Base-by-base conservation (phyloP, 2,329 filamentous ascomycete species). In the Cyanodermella asteris region DNA sequence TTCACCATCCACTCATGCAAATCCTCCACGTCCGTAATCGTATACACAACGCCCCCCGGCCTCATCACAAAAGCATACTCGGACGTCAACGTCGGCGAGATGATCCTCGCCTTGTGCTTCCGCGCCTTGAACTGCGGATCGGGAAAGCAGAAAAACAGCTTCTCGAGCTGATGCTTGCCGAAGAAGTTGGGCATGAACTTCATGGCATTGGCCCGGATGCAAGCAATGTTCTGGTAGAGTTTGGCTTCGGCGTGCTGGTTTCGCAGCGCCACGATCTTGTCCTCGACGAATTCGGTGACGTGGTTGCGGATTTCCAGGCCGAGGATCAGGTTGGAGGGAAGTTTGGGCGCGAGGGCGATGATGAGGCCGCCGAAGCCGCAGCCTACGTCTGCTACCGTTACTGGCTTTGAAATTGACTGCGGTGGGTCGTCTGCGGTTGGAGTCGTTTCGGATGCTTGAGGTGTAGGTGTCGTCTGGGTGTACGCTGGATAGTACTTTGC, bases 141-240 rank as follows among this genome's bases (percentile, higher is more conserved):
- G 1, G 87, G 87, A 45, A 97, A 97, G 56, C 87, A 97, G 39
- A 97, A 76, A 49, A 97, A 97, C 43, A 94, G 77, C 44, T 90
- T 90, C 34, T 62, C 65, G 9, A 97, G 65, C 45, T 93, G 82
- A 9, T 53, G 59, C 40, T 72, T 75, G 27, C 52, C 56, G 58
- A 97, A 94, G 59, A 93, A 91, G 45, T 97, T 94, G 33, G 90
- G 84, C n/a, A 97, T 58, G 49, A 94, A 97, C 47, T 97, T 97
- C 87, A 97, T 97, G 5, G 80, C 78, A 54, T 97, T 97, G 36
- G 78, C 77, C 33, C 87, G 72, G 23, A 97, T 57, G 43, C 80
- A 90, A 17, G 75, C 71, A 27, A 84, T 72, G 46, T 97, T 97
- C 43, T 90, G 73, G 47, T 80, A 94, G 20, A 38, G 36, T 5